A percentile compares a stretch with the other conserved stretches of the same genome.
phyloP scores from a whole-genome alignment of 495 filamentous ascomycete genomes.

The Penicillium longicatenatum region DNA sequence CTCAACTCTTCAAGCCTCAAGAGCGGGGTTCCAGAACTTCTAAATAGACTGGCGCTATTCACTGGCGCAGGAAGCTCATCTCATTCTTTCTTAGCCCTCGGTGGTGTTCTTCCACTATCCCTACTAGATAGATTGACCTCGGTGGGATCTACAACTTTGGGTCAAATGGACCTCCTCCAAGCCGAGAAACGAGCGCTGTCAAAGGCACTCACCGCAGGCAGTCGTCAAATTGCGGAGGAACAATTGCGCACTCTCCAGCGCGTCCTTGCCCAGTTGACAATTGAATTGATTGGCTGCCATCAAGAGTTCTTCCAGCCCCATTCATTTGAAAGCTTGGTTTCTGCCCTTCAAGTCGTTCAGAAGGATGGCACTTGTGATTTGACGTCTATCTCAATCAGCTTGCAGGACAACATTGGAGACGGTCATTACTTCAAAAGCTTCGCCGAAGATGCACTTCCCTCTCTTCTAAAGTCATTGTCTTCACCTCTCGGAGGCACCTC shows the following conservation, averaged over 20 bases:
- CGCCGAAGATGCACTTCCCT: slow-evolving; percentile 34
- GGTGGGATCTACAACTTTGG: slow-evolving; percentile 55
- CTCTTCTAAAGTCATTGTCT: slow-evolving; percentile 32
- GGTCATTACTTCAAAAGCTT: slow-evolving; percentile 41
- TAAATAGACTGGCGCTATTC: slow-evolving; percentile 42
- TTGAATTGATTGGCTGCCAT: slow-evolving; percentile 49
- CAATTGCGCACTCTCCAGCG: slow-evolving; percentile 48
- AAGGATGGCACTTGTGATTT: slow-evolving; percentile 17
- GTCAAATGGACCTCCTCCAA: slow-evolving; percentile 64
- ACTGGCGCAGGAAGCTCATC: slow-evolving; percentile 32
- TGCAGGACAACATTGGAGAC: slow-evolving; percentile 27
- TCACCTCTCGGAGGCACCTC: slow-evolving; percentile 3
- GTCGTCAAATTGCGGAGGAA: slow-evolving; percentile 48
- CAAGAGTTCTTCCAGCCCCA: slow-evolving; percentile 37
- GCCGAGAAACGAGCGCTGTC: slow-evolving; percentile 65
- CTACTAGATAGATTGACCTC: slow-evolving; percentile 58
- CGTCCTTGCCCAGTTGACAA: slow-evolving; percentile 50
- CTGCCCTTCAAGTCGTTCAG: slow-evolving; percentile 27
- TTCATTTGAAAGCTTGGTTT: slow-evolving; percentile 31
- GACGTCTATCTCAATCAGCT: slow-evolving; percentile 7
- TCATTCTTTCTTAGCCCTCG: slow-evolving; percentile 43
- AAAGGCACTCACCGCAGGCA: slow-evolving; percentile 50
- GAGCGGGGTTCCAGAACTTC: slow-evolving; percentile 35
- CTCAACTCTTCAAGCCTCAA: slow-evolving; percentile 35
- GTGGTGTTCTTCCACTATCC: slow-evolving; percentile 54